Evolutionary conservation across 2,329 filamentous ascomycete genomes (phyloP), one percentile per base, ranked within the genome.

Genomic region (Arthrobotrys conoides): DNA sequence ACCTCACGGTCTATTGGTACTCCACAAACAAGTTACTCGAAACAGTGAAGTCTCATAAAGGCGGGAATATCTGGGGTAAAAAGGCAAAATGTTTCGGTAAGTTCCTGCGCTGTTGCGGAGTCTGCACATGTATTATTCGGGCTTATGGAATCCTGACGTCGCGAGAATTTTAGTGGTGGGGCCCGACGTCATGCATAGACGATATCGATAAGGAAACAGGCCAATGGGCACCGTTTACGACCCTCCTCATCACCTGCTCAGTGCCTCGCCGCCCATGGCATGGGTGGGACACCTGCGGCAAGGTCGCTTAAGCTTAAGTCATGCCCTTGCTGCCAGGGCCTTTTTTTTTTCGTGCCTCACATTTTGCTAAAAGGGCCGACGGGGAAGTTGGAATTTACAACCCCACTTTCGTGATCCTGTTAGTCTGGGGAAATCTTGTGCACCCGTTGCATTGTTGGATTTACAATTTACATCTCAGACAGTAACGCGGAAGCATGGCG

Each of bases 251-350:
- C 22, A 27, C 16, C 38, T 59, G 30, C 53, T 38, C 53, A 59
- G 38, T 38, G 53, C 53, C 53, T 59, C 16, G n/a, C 27, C 10
- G 18, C 33, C 18, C 9, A 12, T 22, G 48, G 57, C 68, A 64
- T 71, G 57, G 68, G 68, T 64, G 57, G 68, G 66, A 61, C 66
- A 30, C 49, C 72, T 77, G 73, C 73, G 73, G 73, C 67, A 77
- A 71, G 65, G 72, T 77, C 73, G 73, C 73, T 77, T 77, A 77
- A 71, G 59, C 67, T 67, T 71, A 66, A 71, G 67, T 69, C 38
- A 38, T 66, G 64, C 73, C 66, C 51, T 66, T 66, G 73, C 61
- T 51, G 27, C 33, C 51, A 38, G 53, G 20, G 59, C 24, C 14
- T 18, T 20, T 16, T 18, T 20, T 16, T 20, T 33, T 30, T 51